These are phyloP conservation scores for Backusella mclennaniae DNA, from an alignment of 192 early-diverging fungal species.

Conservation along the genomic window DNA sequence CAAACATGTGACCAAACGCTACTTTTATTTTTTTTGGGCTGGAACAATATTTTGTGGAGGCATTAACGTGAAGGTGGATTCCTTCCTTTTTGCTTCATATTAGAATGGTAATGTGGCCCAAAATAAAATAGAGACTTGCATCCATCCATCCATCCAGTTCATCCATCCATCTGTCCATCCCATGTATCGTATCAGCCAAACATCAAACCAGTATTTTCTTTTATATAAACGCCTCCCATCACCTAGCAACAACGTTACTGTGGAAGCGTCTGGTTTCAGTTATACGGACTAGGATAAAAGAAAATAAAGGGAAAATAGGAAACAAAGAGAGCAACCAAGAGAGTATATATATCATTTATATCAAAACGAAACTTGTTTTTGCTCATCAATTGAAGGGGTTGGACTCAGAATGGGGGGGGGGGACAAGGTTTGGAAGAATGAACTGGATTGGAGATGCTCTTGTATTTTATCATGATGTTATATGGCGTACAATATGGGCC, in stretches of 20 bases:
- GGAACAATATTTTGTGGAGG: background rate
- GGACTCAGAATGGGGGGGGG: background rate
- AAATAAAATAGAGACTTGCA: background rate
- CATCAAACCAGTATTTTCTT: background rate
- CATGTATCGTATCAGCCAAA: background rate
- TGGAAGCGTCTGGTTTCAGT: background rate
- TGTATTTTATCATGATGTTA: background rate
- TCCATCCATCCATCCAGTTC: constrained; percentile 7
- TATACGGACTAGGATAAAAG: background rate
- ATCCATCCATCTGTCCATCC: no score
- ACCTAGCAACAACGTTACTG: background rate
- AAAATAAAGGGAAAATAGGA: background rate
- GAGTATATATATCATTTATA: background rate
- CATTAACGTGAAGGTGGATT: background rate
- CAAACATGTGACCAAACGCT: background rate
- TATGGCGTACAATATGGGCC: background rate
- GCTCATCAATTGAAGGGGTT: background rate
- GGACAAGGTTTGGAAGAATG: background rate
- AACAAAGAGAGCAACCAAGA: background rate
- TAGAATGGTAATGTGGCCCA: background rate
- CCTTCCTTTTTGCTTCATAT: constrained; percentile 8
- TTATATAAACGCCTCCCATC: background rate
- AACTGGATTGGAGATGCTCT: background rate
- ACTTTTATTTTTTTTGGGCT: background rate
- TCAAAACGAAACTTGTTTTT: background rate